These are phyloP conservation scores for Arthrobotrys musiformis DNA, from an alignment of 2,329 filamentous ascomycete species.

Conservation along the genomic window DNA sequence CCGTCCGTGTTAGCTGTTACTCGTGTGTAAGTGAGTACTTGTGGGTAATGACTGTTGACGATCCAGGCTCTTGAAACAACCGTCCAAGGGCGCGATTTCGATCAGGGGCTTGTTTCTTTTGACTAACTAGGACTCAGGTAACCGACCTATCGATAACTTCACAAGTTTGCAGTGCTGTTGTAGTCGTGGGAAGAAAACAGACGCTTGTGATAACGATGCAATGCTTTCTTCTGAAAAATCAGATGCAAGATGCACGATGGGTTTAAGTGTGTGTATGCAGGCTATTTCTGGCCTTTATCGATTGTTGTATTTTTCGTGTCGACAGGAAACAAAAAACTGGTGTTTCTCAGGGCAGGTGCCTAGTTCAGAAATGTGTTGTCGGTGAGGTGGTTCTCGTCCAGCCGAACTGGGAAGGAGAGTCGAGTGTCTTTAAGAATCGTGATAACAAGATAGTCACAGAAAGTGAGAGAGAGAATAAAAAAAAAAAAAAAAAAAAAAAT, in stretches of 20 bases:
- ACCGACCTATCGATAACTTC: constrained; percentile 32
- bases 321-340: neutral
- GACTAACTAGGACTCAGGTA: too few relatives aligned
- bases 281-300: too few relatives aligned
- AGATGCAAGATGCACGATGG: neutral
- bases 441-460: constrained; percentile 1
- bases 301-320: neutral
- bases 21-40: neutral
- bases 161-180: neutral
- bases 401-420: constrained; percentile 31
- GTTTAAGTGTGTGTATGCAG: too few relatives aligned
- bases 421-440: neutral
- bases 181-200: too few relatives aligned
- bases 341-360: constrained; percentile 29
- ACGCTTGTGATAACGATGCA: constrained; percentile 1
- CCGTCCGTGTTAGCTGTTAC: neutral
- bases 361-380: constrained; percentile 33
- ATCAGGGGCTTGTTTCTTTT: constrained; percentile 8
- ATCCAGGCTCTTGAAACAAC: constrained; percentile 50
- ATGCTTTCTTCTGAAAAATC: neutral
- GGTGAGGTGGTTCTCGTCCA: constrained; percentile 7
- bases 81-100: constrained; percentile 19
- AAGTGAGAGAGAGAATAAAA: too few relatives aligned
- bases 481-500: neutral
- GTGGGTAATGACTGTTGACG: constrained; percentile 8